Percentiles rank a stretch among this genome's conserved stretches.
Conservation (phyloP, 805 yeast genomes). For the Lipomyces sp. region DNA sequence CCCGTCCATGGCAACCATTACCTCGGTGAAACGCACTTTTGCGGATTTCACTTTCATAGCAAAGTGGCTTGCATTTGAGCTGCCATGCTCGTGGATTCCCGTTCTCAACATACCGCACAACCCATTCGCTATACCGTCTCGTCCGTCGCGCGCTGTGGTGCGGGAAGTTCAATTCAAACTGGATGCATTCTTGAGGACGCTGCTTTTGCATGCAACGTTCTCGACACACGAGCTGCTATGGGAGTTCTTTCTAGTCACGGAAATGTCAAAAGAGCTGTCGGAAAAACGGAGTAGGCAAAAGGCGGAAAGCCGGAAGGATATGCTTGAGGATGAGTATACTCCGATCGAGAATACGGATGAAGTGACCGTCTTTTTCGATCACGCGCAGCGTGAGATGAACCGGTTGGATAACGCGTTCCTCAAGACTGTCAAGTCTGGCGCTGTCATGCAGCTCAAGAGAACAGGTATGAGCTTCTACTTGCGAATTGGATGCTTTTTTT, state of each 20-base stretch:
- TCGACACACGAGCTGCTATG: slow-evolving; percentile 42
- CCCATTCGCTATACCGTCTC: slow-evolving; percentile 35
- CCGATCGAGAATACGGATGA: slow-evolving; percentile 27
- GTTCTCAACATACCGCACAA: slow-evolving; percentile 32
- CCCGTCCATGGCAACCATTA: slow-evolving; percentile 18
- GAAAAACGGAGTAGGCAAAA: slow-evolving; percentile 37
- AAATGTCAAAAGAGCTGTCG: slow-evolving; percentile 38
- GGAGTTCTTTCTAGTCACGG: slow-evolving; percentile 43
- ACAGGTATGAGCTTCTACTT: slow-evolving; percentile 1
- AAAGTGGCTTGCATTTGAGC: slow-evolving; percentile 36
- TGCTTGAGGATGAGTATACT: slow-evolving; percentile 26
- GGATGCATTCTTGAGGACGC: slow-evolving; percentile 48
- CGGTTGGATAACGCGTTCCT: slow-evolving; percentile 16
- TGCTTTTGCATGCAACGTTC: slow-evolving; percentile 42
- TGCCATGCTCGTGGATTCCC: slow-evolving; percentile 42
- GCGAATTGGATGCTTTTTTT: too few species aligned
- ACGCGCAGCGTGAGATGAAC: slow-evolving; percentile 25
- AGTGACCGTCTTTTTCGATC: slow-evolving; percentile 25
- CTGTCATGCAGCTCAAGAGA: slow-evolving; percentile 17
- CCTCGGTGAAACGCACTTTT: slow-evolving; percentile 35
- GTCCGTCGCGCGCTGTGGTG: slow-evolving; percentile 34
- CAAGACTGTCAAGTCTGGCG: slow-evolving; percentile 5
- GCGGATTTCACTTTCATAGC: slow-evolving; percentile 38
- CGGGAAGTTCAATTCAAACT: slow-evolving; percentile 46
- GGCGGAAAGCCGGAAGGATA: slow-evolving; percentile 36